Evolutionary conservation across 306 rosid species (phyloP).

Genomic region (Lathyrus tuberosus): DNA sequence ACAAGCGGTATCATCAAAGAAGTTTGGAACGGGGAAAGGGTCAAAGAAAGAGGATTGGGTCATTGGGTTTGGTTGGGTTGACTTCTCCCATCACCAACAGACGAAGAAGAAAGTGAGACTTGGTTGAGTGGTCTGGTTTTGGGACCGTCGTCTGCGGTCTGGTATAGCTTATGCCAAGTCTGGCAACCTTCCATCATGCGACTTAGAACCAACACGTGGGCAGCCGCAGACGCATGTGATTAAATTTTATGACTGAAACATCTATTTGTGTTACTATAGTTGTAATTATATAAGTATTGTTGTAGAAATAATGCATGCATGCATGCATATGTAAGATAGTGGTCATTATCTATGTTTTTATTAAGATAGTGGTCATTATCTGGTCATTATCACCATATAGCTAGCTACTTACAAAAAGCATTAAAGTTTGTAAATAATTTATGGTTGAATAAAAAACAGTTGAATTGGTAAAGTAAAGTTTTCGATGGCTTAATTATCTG

Average conservation of each 20-base stretch:
- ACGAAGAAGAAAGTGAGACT: neutral
- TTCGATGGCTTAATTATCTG: neutral
- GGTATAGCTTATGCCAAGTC: neutral
- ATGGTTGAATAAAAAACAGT: neutral
- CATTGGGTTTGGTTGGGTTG: neutral
- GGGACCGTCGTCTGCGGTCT: neutral
- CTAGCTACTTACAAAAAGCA: neutral
- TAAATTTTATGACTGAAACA: neutral
- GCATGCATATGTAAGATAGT: neutral
- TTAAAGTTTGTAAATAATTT: neutral
- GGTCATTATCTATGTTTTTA: neutral
- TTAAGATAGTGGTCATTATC: neutral
- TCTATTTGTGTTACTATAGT: neutral
- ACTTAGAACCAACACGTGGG: neutral
- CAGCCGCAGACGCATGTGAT: conserved; percentile 9
- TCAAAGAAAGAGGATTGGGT: neutral
- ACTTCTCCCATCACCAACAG: neutral
- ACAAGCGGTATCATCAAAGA: neutral
- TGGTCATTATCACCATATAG: neutral
- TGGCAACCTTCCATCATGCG: neutral
- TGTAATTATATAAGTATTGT: too few relatives aligned
- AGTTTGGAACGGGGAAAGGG: neutral
- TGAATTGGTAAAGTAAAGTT: neutral
- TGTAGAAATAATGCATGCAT: neutral
- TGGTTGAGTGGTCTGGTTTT: conserved; percentile 1